Evolutionary conservation across 2,329 filamentous ascomycete species (phyloP), one percentile per base, ranked within the genome.

Genomic region (Phialophora chinensis): DNA sequence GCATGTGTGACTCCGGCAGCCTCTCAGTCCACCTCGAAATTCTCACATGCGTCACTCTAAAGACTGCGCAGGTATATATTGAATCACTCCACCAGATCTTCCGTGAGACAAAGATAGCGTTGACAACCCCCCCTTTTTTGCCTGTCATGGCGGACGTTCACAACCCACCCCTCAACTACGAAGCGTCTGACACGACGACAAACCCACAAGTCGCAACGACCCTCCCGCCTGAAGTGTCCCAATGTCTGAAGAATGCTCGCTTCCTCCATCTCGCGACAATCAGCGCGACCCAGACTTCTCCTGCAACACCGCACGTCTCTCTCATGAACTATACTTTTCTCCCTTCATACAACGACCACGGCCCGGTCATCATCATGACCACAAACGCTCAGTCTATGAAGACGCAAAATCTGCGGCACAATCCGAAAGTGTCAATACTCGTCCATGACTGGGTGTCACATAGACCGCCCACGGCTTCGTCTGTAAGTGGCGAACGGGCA

Each of bases 281-380:
- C 78, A 69, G 71, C 31, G 64, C 67, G 12, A 62, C 66, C 25
- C 49, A 65, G 53, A 63, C 61, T 23, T 35, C 56, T 23, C 88
- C 88, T 73, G 85, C 90, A 72, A 90, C 95, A 75, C 95, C 95
- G 10, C 92, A 98, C 78, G 92, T 98, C 72, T 96, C 93, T 44
- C 88, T 99, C 71, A 99, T 99, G 95, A 97, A 96, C 83, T 98
- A 98, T 83, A 98, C 95, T 75, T 98, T 97, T 81, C 90, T 99
- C 25, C 90, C 93, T 47, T 62, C 54, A 44, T 71, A 71, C 50
- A 56, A 66, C 47, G 62, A 69, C 63, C 63, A 69, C 29, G 80
- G 82, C n/a, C 90, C 92, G n/a, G 90, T 93, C 70, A 96, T 98
- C 76, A 90, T 98, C 84, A 93, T 94, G 91, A 98, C 95, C 63